These are phyloP conservation scores for Rhizophagus prolifer DNA, from an alignment of 192 early-diverging fungal genomes.

Conservation along the genomic window DNA sequence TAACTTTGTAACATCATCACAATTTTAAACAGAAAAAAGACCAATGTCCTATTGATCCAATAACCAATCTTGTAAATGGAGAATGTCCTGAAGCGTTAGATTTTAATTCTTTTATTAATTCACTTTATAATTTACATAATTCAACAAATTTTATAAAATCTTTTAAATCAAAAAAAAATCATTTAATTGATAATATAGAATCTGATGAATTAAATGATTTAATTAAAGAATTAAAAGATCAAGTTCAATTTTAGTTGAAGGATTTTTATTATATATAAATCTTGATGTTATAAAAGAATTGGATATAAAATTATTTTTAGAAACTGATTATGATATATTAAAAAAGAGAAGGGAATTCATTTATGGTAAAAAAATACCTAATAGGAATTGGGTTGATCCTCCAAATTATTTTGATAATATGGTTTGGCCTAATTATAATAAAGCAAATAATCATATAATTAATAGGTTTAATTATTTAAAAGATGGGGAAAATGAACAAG, in stretches of 20 bases:
- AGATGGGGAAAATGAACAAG: too few relatives aligned
- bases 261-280: constrained; percentile 74
- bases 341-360: constrained; percentile 63
- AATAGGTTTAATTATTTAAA: too few relatives aligned
- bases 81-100: constrained; percentile 74
- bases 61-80: constrained; percentile 65
- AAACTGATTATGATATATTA: constrained; percentile 58
- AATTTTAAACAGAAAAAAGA: constrained; percentile 49
- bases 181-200: neutral
- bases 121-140: constrained; percentile 37
- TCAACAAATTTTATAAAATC: constrained; percentile 36
- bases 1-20: too few relatives aligned
- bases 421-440: constrained; percentile 74
- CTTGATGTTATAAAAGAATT: constrained; percentile 39
- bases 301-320: constrained; percentile 57
- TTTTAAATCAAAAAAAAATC: constrained; percentile 42
- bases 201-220: neutral
- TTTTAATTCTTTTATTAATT: constrained; percentile 36
- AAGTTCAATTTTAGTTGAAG: constrained; percentile 61
- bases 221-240: neutral
- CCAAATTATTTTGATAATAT: constrained; percentile 76
- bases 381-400: constrained; percentile 73
- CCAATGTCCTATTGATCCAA: constrained; percentile 62
- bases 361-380: constrained; percentile 65
- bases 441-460: neutral